Base-by-base conservation (phyloP, 2,329 filamentous ascomycete species). In the Zasmidium cellare region DNA sequence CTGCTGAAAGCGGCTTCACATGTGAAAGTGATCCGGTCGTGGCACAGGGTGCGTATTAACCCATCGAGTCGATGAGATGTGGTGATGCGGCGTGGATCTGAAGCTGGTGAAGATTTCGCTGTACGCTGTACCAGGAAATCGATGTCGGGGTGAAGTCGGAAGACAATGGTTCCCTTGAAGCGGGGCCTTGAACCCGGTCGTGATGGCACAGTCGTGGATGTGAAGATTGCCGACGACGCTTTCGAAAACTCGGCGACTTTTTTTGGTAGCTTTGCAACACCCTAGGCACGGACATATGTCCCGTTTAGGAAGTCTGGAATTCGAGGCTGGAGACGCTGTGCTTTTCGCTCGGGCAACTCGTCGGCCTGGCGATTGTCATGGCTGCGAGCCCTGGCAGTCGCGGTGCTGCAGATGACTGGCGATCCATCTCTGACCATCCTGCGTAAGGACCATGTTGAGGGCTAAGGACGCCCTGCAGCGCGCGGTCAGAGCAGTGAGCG, bases 161-260 rank as follows among this genome's bases (percentile, higher is more conserved):
- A 41, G 35, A 41, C 35, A 41, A 41, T 41, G 35, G 35, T 41
- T 41, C 35, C 35, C 35, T 41, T 41, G 35, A 41, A 44, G 53
- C 48, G 49, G 50, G 41, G 54, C 49, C 19, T 44, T 48, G 35
- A 50, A 51, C 28, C 49, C 47, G 35, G 57, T 50, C 46, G 12
- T 16, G 25, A 41, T 14, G 16, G 35, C 35, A 28, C 5, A 19
- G 51, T 56, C 20, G 53, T 58, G 48, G 52, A 51, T 22, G 48
- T 53, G 44, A 58, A 51, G 55, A 58, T 54, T 59, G 61, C 57
- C 61, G 55, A 58, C 59, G 19, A 44, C 38, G 57, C 46, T 51
- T 49, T 46, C 18, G 45, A 45, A 46, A 22, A 48, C 51, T 51
- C 50, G 49, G 56, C 48, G 55, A 45, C 28, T 51, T 53, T 51